A percentile compares a stretch with the other conserved stretches of the same genome.
Evolutionary conservation across 1,284 basidiomycete genomes (phyloP).

Genomic region (Somion occarium): DNA sequence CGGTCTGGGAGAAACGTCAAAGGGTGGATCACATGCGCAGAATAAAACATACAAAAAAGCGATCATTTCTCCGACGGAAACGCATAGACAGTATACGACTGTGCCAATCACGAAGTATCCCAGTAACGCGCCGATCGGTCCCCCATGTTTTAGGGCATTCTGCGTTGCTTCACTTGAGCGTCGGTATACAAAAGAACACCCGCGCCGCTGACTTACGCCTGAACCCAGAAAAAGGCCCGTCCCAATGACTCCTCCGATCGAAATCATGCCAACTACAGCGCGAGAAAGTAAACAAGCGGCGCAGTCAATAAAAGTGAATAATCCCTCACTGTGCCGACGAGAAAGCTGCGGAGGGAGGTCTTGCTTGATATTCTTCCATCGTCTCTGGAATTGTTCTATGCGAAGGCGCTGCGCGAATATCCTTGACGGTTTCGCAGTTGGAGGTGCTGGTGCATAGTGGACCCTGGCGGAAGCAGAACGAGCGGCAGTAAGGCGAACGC

Average conservation of each 20-base stretch:
- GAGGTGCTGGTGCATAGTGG: background rate
- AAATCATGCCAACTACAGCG: conserved; percentile 27
- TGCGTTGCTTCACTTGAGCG: background rate
- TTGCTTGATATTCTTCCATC: conserved; percentile 26
- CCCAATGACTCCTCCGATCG: conserved; percentile 41
- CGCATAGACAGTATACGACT: conserved; percentile 36
- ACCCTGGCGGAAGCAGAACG: background rate
- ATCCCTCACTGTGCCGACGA: conserved; percentile 22
- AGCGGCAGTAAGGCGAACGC: background rate
- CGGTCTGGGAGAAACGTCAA: too few species aligned
- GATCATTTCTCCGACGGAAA: conserved; percentile 29
- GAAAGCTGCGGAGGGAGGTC: conserved; percentile 27
- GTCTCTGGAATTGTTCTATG: conserved; percentile 20
- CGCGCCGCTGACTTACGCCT: conserved; percentile 15
- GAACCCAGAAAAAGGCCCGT: conserved; percentile 43
- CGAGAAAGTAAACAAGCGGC: background rate
- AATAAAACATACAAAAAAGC: conserved; percentile 22
- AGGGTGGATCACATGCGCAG: conserved; percentile 4
- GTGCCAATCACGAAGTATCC: conserved; percentile 55
- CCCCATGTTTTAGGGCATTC: conserved; percentile 55
- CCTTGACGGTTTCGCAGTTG: background rate
- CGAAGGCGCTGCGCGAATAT: conserved; percentile 9
- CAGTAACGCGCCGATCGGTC: conserved; percentile 57
- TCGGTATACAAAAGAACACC: background rate
- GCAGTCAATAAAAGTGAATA: too few species aligned